phyloP scores from a whole-genome alignment of 495 filamentous ascomycete genomes.

The Podospora bellae-mahoneyi region DNA sequence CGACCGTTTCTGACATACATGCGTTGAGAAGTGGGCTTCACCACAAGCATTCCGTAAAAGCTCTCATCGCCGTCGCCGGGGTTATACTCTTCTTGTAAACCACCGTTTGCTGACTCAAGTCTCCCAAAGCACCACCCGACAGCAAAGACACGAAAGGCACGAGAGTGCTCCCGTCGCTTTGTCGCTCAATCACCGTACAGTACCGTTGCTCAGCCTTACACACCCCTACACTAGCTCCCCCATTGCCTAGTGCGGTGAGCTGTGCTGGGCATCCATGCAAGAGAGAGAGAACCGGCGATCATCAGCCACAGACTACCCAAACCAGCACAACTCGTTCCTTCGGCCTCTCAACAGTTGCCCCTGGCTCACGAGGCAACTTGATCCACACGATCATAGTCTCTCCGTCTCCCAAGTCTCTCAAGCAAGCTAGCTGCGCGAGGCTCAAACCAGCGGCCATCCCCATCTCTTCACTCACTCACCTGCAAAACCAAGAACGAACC shows the following conservation, averaged over 20 bases:
- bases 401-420: neutral
- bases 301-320: constrained; percentile 24
- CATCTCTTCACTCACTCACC: neutral
- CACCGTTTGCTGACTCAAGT: neutral
- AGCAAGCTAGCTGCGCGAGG: constrained; percentile 21
- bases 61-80: neutral
- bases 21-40: neutral
- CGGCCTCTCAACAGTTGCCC: neutral
- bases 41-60: neutral
- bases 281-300: constrained; percentile 3
- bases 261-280: constrained; percentile 18
- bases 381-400: neutral
- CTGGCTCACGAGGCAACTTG: neutral
- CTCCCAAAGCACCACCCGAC: too few species aligned
- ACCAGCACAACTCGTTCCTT: neutral
- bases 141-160: neutral
- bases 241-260: constrained; percentile 22
- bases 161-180: neutral
- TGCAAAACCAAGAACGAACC: constrained; percentile 11
- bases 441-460: constrained; percentile 1
- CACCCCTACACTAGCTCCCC: constrained; percentile 16
- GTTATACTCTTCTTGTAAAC: neutral
- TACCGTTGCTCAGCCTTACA: constrained; percentile 28
- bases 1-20: neutral
- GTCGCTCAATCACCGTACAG: neutral